Percentiles rank a stretch among this genome's conserved stretches.
Conservation (phyloP, 768 basidiomycete species). For the Ephemerocybe angulata region DNA sequence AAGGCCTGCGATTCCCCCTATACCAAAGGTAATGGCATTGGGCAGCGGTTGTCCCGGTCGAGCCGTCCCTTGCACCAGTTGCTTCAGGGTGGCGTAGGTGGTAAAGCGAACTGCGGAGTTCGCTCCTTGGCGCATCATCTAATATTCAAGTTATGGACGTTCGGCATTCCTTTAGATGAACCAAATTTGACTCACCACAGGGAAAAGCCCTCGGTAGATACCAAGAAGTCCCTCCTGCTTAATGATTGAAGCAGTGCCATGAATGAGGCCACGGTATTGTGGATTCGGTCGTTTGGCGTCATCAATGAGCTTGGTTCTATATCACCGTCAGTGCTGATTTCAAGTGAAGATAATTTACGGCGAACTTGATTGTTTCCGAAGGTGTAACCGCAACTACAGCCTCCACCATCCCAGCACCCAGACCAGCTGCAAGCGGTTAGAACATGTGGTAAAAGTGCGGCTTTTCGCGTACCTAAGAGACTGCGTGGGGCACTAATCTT, state of each 20-base stretch:
- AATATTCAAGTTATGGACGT: slow-evolving; percentile 3
- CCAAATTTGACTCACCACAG: slow-evolving; percentile 62
- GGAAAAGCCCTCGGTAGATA: slow-evolving; percentile 88
- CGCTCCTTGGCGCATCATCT: slow-evolving; percentile 98
- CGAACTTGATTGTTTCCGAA: slow-evolving; percentile 97
- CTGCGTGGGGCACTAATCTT: slow-evolving; percentile 86
- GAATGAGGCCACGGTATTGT: slow-evolving; percentile 80
- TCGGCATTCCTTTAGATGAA: background rate
- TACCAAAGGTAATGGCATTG: slow-evolving; percentile 85
- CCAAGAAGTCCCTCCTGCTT: slow-evolving; percentile 80
- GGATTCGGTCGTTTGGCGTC: slow-evolving; percentile 85
- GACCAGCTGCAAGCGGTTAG: slow-evolving; percentile 52
- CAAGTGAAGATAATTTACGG: slow-evolving; percentile 4
- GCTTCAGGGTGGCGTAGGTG: slow-evolving; percentile 91
- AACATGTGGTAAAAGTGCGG: background rate
- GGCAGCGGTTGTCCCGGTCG: slow-evolving; percentile 84
- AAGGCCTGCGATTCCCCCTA: slow-evolving; percentile 89
- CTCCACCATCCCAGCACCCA: slow-evolving; percentile 89
- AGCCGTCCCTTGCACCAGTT: slow-evolving; percentile 81
- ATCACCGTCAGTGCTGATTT: background rate
- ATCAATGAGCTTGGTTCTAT: slow-evolving; percentile 94
- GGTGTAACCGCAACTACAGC: slow-evolving; percentile 94
- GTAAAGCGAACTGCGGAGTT: slow-evolving; percentile 97
- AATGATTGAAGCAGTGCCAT: slow-evolving; percentile 80
- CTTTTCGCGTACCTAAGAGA: slow-evolving; percentile 55